Evolutionary conservation across 2,329 filamentous ascomycete species (phyloP).

Genomic region (Aquanectria penicillioides): DNA sequence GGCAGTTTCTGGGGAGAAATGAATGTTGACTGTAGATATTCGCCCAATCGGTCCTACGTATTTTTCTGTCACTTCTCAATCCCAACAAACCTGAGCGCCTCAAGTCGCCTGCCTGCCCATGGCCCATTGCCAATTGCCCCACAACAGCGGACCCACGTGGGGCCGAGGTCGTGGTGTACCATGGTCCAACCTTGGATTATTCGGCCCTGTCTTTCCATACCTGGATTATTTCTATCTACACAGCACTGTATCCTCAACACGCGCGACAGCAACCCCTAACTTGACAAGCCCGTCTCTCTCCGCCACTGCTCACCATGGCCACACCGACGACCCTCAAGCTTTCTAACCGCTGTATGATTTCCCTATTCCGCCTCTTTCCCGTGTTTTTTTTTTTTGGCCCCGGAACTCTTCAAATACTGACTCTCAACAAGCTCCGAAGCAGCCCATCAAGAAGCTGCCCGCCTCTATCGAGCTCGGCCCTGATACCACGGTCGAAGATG

Average conservation of each 20-base stretch:
- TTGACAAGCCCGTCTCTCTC: neutral
- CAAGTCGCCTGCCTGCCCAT: neutral
- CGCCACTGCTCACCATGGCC: conserved; percentile 40
- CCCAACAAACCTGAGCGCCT: conserved; percentile 4
- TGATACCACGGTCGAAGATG: conserved; percentile 67
- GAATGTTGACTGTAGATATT: too few species aligned
- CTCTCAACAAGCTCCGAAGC: conserved; percentile 52
- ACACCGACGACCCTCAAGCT: conserved; percentile 53
- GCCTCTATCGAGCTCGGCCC: conserved; percentile 58
- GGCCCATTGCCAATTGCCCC: too few species aligned
- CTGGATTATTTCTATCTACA: neutral
- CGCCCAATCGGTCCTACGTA: too few species aligned
- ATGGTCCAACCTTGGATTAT: neutral
- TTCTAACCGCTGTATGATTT: conserved; percentile 50
- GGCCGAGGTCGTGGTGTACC: conserved; percentile 11
- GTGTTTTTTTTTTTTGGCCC: neutral
- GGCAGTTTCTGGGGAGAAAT: too few species aligned
- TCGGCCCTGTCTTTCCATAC: neutral
- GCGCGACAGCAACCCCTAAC: neutral
- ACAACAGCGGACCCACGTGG: too few species aligned
- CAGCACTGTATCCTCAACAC: conserved; percentile 9
- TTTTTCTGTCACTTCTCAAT: too few species aligned
- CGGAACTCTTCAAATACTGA: conserved; percentile 14
- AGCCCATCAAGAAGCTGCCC: conserved; percentile 66
- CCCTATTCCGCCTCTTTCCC: neutral